Percentiles rank a stretch among this genome's conserved stretches.
These are phyloP conservation scores for Exophiala aquamarina DNA, from an alignment of 2,329 filamentous ascomycete species.

Conservation along the genomic window DNA sequence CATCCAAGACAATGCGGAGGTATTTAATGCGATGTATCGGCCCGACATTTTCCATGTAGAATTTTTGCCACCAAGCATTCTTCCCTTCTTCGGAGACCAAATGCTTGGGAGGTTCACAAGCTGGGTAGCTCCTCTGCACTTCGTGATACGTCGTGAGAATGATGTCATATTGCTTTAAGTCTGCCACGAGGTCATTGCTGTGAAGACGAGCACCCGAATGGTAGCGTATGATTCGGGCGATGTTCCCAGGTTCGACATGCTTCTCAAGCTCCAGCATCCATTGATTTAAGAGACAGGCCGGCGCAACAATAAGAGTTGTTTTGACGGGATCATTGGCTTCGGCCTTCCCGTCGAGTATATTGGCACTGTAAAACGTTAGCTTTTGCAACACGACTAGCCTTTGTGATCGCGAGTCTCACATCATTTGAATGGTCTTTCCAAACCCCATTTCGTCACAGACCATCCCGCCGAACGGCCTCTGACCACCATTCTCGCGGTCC, in stretches of 20 bases:
- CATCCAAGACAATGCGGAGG: slow-evolving; percentile 42
- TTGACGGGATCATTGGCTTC: slow-evolving; percentile 19
- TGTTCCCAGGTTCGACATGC: slow-evolving; percentile 31
- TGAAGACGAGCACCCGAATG: slow-evolving; percentile 26
- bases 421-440: slow-evolving; percentile 40
- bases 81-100: slow-evolving; percentile 24
- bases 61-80: slow-evolving; percentile 28
- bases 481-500: slow-evolving; percentile 19
- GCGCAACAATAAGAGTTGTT: slow-evolving; percentile 41
- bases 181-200: slow-evolving; percentile 23
- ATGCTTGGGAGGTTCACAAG: slow-evolving; percentile 22
- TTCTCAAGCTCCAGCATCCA: slow-evolving; percentile 36
- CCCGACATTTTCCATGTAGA: slow-evolving; percentile 31
- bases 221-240: slow-evolving; percentile 30
- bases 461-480: slow-evolving; percentile 36
- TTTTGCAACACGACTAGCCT: background rate
- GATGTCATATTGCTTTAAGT: slow-evolving; percentile 27
- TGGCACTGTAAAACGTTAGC: slow-evolving; percentile 30
- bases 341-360: slow-evolving; percentile 36
- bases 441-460: slow-evolving; percentile 44
- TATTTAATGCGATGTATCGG: slow-evolving; percentile 38
- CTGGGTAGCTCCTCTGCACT: slow-evolving; percentile 36
- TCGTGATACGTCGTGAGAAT: slow-evolving; percentile 42
- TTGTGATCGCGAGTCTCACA: slow-evolving; percentile 29
- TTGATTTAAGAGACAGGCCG: slow-evolving; percentile 34